Base-by-base conservation (phyloP, 441 rosid species). In the Eutrema salsugineum region DNA sequence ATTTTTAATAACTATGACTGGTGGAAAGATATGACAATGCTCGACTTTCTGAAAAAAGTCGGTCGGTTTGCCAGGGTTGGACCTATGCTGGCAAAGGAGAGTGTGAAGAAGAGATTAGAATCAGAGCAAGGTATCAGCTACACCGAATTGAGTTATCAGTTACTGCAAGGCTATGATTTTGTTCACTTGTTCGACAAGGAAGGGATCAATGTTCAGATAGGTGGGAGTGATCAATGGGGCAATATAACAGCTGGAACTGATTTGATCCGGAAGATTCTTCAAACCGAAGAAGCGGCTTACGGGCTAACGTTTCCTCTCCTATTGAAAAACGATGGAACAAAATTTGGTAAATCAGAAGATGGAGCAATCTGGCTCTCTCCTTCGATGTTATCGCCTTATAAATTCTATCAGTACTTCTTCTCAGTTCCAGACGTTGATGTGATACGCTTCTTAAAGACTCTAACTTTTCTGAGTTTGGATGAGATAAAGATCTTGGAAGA, bases 221-320 rank as follows among this genome's bases (percentile, higher is more conserved):
- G 98, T 28, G 99, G 99, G 27, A 95, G 99, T 85, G 99, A 92
- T 70, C 98, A 92, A 42, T 95, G 98, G 99, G 99, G 98, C 0
- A 95, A 95, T 72, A 91, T 95, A 19, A 88, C 94, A 64, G 97
- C 98, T 43, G 98, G 98, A 55, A 92, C 96, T 33, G 99, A 92
- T 55, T 83, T 94, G 47, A 87, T 94, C 12, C 79, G 98, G 24
- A 94, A 89, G 81, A 87, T 86, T 70, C 72, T 87, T 53, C 98
- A 89, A 63, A 80, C 86, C 0, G 89, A 88, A 67, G 86, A 88
- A 77, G 85, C 86, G 0, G 70, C 76, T 9, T 90, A 84, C 63
- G 99, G 99, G 6, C 74, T 94, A 82, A 94, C 98, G 32, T 94
- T 94, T 75, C 97, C 97, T 61, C 96, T 94, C 59, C 66, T 94